Base-by-base conservation (phyloP, 805 yeast species). In the Saccharomycopsis sp. region DNA sequence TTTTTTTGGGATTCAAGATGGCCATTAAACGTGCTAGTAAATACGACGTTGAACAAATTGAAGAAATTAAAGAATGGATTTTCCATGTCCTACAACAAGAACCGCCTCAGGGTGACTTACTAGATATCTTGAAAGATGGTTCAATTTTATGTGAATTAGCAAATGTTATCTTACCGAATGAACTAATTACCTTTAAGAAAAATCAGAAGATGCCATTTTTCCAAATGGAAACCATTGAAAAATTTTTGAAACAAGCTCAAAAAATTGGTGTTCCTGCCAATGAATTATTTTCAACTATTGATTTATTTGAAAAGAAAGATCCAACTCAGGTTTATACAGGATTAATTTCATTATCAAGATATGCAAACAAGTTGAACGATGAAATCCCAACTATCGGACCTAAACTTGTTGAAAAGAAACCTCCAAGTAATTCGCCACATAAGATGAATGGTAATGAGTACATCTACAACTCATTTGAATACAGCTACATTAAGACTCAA, bases 151-250 rank as follows among this genome's bases (percentile, higher is more conserved):
- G 82, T 51, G 60, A 62, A 49, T 52, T 79, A 22, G 62, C 66
- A 4, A 71, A 70, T 45, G 58, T 59, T 1, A 66, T 75, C 14
- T 21, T 43, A 36, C 66, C 68, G 4, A 61, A 66, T 2, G 45
- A 53, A 1, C 60, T 65, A 2, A 58, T 67, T 3, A 74, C 70
- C 50, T 79, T 61, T 58, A 85, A 81, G 57, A 68, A 68, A 40
- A 50, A 50, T 31, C 75, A 86, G 8, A 67, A 68, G 41, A 78
- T 85, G 81, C 90, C 94, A 2, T 86, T 85, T 59, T 74, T 79
- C 13, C 71, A 67, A 46, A 86, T 86, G 96, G 95, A 86, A 56
- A 85, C 85, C 56, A 85, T 86, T 27, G 77, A 86, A 40, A 75
- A 75, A 51, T 86, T 86, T 56, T 63, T 86, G 31, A 63, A 68